Evolutionary conservation across 228 moss, liverwort and hornwort genomes (phyloP), one percentile per base, ranked within the genome.

Genomic region (Sphagnum fallax): DNA sequence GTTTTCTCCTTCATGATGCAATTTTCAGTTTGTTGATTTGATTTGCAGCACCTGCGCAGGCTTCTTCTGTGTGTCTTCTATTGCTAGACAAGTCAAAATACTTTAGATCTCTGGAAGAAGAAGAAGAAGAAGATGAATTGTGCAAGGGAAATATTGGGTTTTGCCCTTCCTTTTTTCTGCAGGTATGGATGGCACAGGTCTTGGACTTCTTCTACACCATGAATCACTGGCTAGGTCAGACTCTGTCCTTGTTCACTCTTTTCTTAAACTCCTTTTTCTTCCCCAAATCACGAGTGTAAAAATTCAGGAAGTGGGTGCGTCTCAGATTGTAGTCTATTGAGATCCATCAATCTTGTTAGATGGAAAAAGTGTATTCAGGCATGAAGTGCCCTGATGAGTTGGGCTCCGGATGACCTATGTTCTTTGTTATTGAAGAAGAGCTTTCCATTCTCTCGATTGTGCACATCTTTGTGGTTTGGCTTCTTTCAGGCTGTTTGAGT

Each of bases 151-250:
- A 32, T 1, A 2, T 32, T 32, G 32, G 32, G 32, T 32, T 32
- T 32, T 32, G 2, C 32, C 32, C 32, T 32, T 32, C 32, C 32
- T 32, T 32, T 32, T 32, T 32, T 32, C 32, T 71, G 85, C 84
- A 98, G 98, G 98, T 65, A 84, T 98, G 94, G 98, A 98, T 75
- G 93, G 98, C 78, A 85, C 75, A 67, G 98, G 98, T 4, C 72
- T 98, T 58, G 98, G 93, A 47, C 77, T 98, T 16, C 70, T 92
- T 47, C 77, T 98, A 64, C 98, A 98, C 70, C 88, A 89, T 49
- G 84, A 75, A 74, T 81, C 89, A 10, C 98, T 98, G 72, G 81
- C 81, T 67, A 76, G 91, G 97, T 98, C 66, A 5, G 62, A n/a
- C 16, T 55, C 12, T 55, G 4, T 55, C 55, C 12, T 55, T 55